These are phyloP conservation scores for Neurospora pannonica DNA, from an alignment of 495 filamentous ascomycete genomes.

Conservation along the genomic window DNA sequence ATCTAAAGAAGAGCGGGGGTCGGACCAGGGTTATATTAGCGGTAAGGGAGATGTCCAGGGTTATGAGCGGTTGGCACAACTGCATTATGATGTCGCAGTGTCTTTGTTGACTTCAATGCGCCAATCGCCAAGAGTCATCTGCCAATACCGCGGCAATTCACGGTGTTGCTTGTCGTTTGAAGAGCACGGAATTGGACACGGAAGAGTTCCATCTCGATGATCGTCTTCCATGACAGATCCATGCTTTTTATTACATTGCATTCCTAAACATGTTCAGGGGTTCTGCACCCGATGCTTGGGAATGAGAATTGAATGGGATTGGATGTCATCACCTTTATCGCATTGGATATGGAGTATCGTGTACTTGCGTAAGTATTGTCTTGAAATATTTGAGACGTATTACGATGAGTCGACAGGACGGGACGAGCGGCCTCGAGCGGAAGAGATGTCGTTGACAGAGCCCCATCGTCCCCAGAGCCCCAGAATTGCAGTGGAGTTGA, in stretches of 20 bases:
- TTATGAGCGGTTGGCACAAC: background rate
- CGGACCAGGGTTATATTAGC: background rate
- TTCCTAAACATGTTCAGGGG: background rate
- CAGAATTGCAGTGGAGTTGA: background rate
- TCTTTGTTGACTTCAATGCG: background rate
- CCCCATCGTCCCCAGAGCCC: background rate
- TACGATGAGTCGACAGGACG: too few species aligned
- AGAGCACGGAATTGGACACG: background rate
- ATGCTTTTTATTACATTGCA: background rate
- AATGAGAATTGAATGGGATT: background rate
- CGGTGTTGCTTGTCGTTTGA: background rate
- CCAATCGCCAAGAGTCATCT: background rate
- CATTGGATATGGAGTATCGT: background rate
- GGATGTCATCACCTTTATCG: background rate
- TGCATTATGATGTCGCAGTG: background rate
- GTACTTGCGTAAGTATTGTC: background rate
- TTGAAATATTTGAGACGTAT: background rate
- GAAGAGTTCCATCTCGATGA: background rate
- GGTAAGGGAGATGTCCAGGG: background rate
- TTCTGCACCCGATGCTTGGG: background rate
- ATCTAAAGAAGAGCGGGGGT: background rate
- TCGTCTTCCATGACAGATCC: background rate
- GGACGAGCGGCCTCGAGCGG: background rate
- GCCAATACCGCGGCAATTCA: background rate
- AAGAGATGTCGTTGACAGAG: background rate